These are phyloP conservation scores for Brassica napus DNA, from an alignment of 345 rosid genomes.

Conservation along the genomic window DNA sequence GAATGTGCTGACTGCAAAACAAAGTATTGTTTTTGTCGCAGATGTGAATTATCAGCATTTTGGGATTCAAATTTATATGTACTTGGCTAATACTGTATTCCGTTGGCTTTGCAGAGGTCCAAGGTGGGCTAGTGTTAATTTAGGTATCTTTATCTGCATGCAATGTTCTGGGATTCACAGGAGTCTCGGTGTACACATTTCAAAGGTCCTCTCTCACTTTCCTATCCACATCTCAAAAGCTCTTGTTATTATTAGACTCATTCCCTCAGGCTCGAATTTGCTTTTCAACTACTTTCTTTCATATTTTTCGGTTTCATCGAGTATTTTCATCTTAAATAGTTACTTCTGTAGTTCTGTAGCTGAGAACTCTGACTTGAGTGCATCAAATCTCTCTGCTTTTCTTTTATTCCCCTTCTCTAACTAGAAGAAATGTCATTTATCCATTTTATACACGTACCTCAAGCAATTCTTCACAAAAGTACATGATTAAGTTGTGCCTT, in stretches of 20 bases:
- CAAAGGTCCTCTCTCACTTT: constrained; percentile 62
- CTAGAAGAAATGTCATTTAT: background rate
- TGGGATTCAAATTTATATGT: background rate
- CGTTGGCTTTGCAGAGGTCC: constrained; percentile 72
- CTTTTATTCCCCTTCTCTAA: background rate
- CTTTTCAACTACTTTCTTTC: too few species aligned
- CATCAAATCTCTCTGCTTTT: background rate
- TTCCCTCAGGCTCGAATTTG: background rate
- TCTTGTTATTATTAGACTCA: background rate
- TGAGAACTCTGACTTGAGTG: too few species aligned
- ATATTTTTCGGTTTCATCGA: too few species aligned
- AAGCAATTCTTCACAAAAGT: background rate
- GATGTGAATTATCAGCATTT: constrained; percentile 7
- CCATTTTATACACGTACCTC: background rate
- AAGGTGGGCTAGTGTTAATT: constrained; percentile 98
- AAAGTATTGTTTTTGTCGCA: constrained; percentile 55
- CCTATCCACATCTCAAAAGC: background rate
- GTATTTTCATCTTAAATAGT: too few species aligned
- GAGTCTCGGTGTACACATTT: constrained; percentile 98
- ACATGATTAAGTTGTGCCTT: background rate
- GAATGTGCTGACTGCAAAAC: constrained; percentile 99
- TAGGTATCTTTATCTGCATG: constrained; percentile 98
- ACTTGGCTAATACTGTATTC: constrained; percentile 33
- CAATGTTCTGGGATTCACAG: constrained; percentile 97
- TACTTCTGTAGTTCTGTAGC: too few species aligned